A percentile compares a stretch with the other conserved stretches of the same genome.
These are phyloP conservation scores for Phaeosphaeriaceae sp. DNA, from an alignment of 2,329 filamentous ascomycete species.

Conservation along the genomic window DNA sequence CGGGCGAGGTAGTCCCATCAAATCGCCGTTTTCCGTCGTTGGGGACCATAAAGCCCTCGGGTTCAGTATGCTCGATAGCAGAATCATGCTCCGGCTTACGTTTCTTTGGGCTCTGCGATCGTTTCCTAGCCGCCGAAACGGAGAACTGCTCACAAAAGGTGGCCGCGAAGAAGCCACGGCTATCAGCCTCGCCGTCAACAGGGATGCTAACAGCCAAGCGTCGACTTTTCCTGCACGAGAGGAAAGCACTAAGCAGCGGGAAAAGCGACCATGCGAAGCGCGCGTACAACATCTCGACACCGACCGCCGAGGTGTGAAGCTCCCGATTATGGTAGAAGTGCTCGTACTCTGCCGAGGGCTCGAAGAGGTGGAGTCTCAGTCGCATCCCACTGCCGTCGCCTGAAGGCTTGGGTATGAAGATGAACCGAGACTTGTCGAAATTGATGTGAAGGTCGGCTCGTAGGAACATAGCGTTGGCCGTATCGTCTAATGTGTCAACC, in stretches of 20 bases:
- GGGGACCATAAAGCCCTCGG: neutral
- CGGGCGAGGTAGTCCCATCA: too few species aligned
- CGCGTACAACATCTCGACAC: constrained; percentile 13
- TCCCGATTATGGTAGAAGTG: constrained; percentile 14
- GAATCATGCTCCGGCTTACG: constrained; percentile 6
- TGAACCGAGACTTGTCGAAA: constrained; percentile 20
- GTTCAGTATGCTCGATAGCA: neutral
- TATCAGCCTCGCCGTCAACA: neutral
- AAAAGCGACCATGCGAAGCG: constrained; percentile 16
- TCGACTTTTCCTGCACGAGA: constrained; percentile 5
- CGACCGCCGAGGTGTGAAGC: constrained; percentile 8
- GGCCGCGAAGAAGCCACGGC: constrained; percentile 8
- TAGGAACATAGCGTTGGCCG: constrained; percentile 14
- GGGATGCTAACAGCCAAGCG: constrained; percentile 7
- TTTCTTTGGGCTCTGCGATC: constrained; percentile 7
- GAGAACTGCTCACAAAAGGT: constrained; percentile 9
- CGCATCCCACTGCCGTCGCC: constrained; percentile 4
- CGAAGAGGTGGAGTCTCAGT: constrained; percentile 5
- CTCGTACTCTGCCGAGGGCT: constrained; percentile 9
- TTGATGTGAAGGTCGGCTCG: constrained; percentile 21
- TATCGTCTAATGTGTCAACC: constrained; percentile 1
- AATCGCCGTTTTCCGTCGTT: too few species aligned
- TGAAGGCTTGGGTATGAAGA: constrained; percentile 20
- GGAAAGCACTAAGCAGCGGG: constrained; percentile 8
- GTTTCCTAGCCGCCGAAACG: neutral